Conservation (phyloP, 306 rosid species). For the Elaeagnus macrophylla region DNA sequence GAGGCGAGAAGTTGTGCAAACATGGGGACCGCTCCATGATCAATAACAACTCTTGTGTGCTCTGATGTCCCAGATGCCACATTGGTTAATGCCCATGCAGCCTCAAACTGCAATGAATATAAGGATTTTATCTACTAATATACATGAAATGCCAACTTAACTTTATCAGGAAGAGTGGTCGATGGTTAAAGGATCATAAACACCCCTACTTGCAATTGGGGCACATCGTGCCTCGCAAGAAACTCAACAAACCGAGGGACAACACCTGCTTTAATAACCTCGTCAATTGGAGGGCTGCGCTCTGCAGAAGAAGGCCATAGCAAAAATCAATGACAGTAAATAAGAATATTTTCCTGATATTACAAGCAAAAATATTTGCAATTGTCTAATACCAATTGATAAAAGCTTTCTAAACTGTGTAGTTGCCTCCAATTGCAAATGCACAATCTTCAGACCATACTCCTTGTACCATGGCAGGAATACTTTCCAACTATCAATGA, state of each 20-base stretch:
- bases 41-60: conserved; percentile 52
- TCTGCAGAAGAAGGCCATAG: conserved; percentile 16
- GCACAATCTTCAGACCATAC: conserved; percentile 45
- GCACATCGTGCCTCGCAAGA: conserved; percentile 39
- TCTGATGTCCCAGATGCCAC: conserved; percentile 57
- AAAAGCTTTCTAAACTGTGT: conserved; percentile 48
- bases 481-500: conserved; percentile 41
- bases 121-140: neutral
- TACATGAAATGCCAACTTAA: neutral
- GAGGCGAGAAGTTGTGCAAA: conserved; percentile 54
- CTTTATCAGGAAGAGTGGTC: neutral
- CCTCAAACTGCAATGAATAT: conserved; percentile 48
- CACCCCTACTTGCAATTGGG: conserved; percentile 37
- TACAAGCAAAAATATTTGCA: neutral
- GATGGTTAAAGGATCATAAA: neutral
- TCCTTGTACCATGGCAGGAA: conserved; percentile 47
- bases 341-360: neutral
- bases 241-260: conserved; percentile 62
- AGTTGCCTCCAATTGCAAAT: conserved; percentile 53
- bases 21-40: conserved; percentile 55
- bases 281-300: conserved; percentile 60
- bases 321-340: neutral
- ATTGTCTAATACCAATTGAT: conserved; percentile 37
- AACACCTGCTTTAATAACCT: conserved; percentile 41
- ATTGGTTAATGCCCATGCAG: conserved; percentile 66